These are phyloP conservation scores for Xylariaceae sp. DNA, from an alignment of 2,329 filamentous ascomycete genomes.

Conservation along the genomic window DNA sequence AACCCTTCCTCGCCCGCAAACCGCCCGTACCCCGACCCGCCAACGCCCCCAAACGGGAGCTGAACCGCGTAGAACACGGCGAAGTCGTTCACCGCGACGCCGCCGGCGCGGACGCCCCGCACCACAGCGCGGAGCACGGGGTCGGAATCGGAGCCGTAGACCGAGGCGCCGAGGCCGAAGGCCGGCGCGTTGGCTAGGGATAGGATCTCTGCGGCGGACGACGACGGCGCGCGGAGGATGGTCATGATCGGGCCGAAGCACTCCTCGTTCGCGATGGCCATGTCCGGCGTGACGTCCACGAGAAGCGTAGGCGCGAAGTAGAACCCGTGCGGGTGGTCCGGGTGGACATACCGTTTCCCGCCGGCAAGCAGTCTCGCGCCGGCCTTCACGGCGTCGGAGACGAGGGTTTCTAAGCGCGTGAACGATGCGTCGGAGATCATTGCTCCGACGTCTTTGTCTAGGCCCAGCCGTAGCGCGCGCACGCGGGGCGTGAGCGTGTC, in stretches of 20 bases:
- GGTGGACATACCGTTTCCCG: constrained; percentile 68
- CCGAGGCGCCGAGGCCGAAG: constrained; percentile 83
- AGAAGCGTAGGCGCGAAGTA: constrained; percentile 92
- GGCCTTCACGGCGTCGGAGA: constrained; percentile 69
- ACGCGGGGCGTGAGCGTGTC: constrained; percentile 69
- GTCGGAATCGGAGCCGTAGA: constrained; percentile 69
- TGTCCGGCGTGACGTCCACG: constrained; percentile 78
- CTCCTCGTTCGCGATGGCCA: constrained; percentile 85
- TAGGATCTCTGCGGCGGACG: constrained; percentile 61
- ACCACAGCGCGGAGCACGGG: constrained; percentile 62
- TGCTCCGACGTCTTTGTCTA: constrained; percentile 76
- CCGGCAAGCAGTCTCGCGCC: constrained; percentile 81
- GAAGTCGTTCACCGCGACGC: constrained; percentile 96
- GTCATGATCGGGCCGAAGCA: constrained; percentile 91
- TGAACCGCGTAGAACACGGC: constrained; percentile 90
- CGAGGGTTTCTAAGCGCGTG: constrained; percentile 67
- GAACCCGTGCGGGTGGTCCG: constrained; percentile 70
- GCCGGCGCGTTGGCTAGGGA: constrained; percentile 74
- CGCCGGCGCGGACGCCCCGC: constrained; percentile 69
- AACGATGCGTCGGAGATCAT: constrained; percentile 81
- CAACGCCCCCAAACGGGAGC: constrained; percentile 88
- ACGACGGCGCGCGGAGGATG: constrained; percentile 68
- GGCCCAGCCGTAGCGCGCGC: constrained; percentile 69
- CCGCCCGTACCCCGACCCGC: constrained; percentile 83
- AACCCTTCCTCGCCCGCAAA: constrained; percentile 91